Evolutionary conservation across 768 basidiomycete genomes (phyloP).

Genomic region (Kondoa subrosea): DNA sequence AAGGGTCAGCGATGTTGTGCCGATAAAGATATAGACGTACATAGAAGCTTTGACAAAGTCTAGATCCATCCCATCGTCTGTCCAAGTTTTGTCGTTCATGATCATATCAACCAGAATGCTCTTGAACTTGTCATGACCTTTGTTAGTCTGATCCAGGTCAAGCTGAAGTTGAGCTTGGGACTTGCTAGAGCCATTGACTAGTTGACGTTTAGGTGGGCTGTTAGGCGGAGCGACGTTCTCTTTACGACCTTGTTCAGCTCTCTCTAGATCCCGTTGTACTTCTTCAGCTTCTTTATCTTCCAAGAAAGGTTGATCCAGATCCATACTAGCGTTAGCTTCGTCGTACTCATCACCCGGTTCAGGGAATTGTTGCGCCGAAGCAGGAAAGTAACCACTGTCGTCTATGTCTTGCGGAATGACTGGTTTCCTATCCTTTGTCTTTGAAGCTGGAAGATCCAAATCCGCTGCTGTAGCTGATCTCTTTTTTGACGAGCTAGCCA

Average conservation of each 20-base stretch:
- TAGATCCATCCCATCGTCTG: neutral
- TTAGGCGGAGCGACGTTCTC: neutral
- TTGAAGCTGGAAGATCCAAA: neutral
- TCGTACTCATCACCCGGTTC: neutral
- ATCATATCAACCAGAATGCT: neutral
- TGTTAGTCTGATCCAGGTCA: neutral
- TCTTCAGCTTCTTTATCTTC: neutral
- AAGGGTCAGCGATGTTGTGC: too few species aligned
- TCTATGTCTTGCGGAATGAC: neutral
- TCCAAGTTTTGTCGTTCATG: neutral
- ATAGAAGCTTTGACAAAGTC: neutral
- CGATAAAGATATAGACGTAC: neutral
- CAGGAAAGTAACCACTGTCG: neutral
- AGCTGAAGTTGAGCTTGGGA: neutral
- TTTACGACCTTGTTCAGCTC: neutral
- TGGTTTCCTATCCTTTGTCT: neutral
- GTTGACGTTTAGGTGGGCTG: neutral
- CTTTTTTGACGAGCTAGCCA: neutral
- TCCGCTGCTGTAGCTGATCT: neutral
- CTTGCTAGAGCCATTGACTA: neutral
- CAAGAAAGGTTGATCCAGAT: too few species aligned
- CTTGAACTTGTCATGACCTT: neutral
- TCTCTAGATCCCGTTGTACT: neutral
- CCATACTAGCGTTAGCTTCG: neutral
- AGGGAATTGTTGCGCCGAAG: neutral